These are phyloP conservation scores for Petrea volubilis DNA, from an alignment of 257 asterid genomes.

Conservation along the genomic window DNA sequence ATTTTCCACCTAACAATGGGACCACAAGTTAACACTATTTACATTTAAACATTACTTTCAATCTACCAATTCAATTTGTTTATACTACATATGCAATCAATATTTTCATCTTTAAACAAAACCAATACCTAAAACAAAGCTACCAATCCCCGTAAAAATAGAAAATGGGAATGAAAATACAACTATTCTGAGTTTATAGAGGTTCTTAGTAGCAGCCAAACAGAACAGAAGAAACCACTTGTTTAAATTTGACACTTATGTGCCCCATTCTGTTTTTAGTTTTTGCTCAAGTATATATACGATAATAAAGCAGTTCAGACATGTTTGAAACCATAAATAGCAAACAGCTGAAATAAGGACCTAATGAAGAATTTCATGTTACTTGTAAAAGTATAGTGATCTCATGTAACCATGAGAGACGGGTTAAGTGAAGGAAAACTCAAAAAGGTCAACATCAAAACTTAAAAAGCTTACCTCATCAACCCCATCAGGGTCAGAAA, in stretches of 20 bases:
- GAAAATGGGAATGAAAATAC: no score
- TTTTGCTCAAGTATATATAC: not conserved
- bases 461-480: slow-evolving; percentile 60
- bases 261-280: not conserved
- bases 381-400: not conserved
- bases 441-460: not conserved
- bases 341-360: not conserved
- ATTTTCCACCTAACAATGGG: no score
- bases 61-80: no score
- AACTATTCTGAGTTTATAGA: not conserved
- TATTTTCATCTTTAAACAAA: no score
- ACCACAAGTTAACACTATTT: no score
- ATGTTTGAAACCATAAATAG: not conserved
- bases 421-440: not conserved
- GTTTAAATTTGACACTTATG: not conserved
- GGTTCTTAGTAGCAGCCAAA: not conserved
- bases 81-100: no score
- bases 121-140: no score
- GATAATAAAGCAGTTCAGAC: not conserved
- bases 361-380: not conserved
- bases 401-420: slow-evolving; percentile 6
- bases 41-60: no score
- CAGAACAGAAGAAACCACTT: not conserved
- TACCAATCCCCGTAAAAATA: no score
- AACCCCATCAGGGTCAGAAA: slow-evolving; percentile 64